Evolutionary conservation across 306 rosid genomes (phyloP), one percentile per base, ranked within the genome.

Genomic region (Neltuma alba): DNA sequence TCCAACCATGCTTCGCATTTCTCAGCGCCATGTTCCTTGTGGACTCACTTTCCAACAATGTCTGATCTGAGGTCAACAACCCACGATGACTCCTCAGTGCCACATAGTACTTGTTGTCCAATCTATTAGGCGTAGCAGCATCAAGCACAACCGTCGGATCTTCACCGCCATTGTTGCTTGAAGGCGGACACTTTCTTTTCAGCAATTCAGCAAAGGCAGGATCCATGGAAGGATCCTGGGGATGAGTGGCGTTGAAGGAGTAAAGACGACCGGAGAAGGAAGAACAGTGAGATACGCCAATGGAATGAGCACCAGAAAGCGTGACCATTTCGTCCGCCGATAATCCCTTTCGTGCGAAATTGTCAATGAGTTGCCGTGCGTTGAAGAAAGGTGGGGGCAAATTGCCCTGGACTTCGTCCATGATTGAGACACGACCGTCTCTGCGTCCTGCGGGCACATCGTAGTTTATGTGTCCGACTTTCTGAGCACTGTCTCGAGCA

Each of bases 31-130:
- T 77, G 28, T 21, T 23, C 57, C 52, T 83, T 0, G 87, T 86
- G 30, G 84, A 80, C 8, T 34, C 18, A 21, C 81, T 77, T 12
- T 3, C 34, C 0, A 69, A 6, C 85, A 83, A 44, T 0, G 87
- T 83, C 28, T 86, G 89, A 42, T 86, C 89, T 0, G 87, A 86
- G 23, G 81, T 83, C 38, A 86, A 74, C 54, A 86, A n/a, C 6
- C 87, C 89, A 44, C 79, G 81, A 2, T 77, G 80, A 1, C 69
- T 86, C 68, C 21, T 77, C 42, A 83, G 21, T 21, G 9, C 44
- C 21, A 0, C 36, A 13, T 83, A 83, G 79, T 86, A 86, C 63
- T 42, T 83, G 63, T 68, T 80, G 64, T 86, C 89, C 85, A 86
- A 80, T 28, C 72, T 78, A 4, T 15, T 62, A 6, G 68, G 68